phyloP scores from a whole-genome alignment of 345 rosid species.

The Eucalyptus globulus region DNA sequence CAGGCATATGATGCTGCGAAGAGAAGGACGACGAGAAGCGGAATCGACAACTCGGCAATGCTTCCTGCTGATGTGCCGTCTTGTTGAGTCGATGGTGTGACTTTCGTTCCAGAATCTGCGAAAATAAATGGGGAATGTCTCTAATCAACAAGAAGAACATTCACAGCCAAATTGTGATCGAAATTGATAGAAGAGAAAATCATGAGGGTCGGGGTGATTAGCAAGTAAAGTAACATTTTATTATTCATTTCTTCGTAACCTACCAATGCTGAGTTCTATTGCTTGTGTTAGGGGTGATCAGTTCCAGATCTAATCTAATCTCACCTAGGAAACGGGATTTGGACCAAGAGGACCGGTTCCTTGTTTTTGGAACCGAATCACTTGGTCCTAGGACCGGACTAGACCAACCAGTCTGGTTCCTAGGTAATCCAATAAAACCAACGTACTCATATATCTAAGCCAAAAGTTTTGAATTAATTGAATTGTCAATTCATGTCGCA shows the following conservation, averaged over 20 bases:
- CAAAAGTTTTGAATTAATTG: too few relatives aligned
- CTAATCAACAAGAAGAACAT: neutral
- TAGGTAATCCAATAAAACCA: too few relatives aligned
- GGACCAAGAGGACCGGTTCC: accelerated
- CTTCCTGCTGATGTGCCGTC: conserved; percentile 20
- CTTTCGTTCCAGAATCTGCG: neutral
- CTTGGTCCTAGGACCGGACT: accelerated
- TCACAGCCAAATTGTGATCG: neutral
- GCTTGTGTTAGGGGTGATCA: neutral
- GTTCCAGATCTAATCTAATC: accelerated
- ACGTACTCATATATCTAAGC: too few relatives aligned
- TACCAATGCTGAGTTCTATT: accelerated
- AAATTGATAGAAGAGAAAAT: neutral
- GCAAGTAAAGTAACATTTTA: neutral
- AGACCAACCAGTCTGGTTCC: accelerated
- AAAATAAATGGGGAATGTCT: neutral
- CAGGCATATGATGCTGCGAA: conserved; percentile 13
- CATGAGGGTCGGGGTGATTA: neutral
- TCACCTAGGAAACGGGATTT: accelerated
- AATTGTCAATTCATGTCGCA: accelerated
- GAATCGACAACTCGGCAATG: conserved; percentile 5
- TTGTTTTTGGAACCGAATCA: too few relatives aligned
- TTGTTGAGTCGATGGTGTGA: neutral
- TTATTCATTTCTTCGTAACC: neutral
- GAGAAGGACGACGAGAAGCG: conserved; percentile 6